Percentiles rank a stretch among this genome's conserved stretches.
Conservation (phyloP, 179 eudicot species). For the Corrigiola litoralis region DNA sequence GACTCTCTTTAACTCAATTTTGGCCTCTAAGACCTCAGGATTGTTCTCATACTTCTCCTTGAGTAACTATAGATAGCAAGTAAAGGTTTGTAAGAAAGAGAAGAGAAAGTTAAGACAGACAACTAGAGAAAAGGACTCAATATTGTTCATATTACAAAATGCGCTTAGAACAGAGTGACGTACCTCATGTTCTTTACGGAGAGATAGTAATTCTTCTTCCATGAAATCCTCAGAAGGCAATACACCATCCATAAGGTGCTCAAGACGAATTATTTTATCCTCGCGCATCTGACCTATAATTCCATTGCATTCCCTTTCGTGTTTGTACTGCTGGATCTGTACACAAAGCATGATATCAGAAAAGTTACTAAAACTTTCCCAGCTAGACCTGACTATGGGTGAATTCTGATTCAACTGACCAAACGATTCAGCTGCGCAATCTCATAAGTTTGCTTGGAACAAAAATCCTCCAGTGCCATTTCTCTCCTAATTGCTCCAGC, state of each 20-base stretch:
- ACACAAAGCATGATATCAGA: conserved; percentile 16
- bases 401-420: conserved; percentile 39
- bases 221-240: conserved; percentile 77
- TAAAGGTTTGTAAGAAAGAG: neutral
- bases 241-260: conserved; percentile 93
- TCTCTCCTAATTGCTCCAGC: conserved; percentile 96
- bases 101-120: neutral
- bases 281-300: conserved; percentile 85
- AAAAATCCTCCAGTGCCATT: conserved; percentile 89
- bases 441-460: conserved; percentile 73
- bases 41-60: conserved; percentile 86
- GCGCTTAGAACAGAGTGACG: neutral
- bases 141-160: neutral
- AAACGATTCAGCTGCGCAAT: conserved; percentile 76
- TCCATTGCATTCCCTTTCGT: conserved; percentile 92
- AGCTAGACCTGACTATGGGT: neutral
- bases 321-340: conserved; percentile 96
- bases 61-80: conserved; percentile 45
- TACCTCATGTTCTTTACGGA: conserved; percentile 80
- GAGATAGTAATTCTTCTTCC: conserved; percentile 68
- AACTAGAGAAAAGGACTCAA: neutral
- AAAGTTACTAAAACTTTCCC: neutral
- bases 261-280: conserved; percentile 92
- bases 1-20: conserved; percentile 62
- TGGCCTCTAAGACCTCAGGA: conserved; percentile 75